phyloP scores from a whole-genome alignment of 2,329 filamentous ascomycete genomes.

The Hypomyces perniciosus region DNA sequence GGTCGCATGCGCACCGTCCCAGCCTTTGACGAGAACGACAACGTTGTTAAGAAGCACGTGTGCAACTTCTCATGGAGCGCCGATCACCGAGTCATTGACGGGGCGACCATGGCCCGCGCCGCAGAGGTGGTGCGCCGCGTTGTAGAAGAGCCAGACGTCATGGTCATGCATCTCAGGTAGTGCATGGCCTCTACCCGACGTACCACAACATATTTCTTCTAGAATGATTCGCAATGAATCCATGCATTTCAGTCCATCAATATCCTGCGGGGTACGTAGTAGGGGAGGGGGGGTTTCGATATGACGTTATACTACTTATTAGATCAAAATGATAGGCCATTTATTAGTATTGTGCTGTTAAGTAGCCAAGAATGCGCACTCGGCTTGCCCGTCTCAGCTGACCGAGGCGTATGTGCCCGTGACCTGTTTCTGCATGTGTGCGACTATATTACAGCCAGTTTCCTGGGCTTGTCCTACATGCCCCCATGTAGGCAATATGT shows the following conservation, averaged over 20 bases:
- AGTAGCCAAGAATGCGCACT: too few relatives aligned
- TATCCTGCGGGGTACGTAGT: too few relatives aligned
- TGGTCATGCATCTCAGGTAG: conserved; percentile 77
- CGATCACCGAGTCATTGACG: conserved; percentile 90
- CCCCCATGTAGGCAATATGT: too few relatives aligned
- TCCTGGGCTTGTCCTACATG: too few relatives aligned
- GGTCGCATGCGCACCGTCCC: conserved; percentile 76
- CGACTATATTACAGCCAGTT: background rate
- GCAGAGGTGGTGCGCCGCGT: conserved; percentile 72
- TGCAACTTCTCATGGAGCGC: conserved; percentile 95
- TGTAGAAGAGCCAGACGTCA: conserved; percentile 78
- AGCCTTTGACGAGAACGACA: conserved; percentile 59
- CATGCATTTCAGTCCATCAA: background rate
- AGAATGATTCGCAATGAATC: background rate
- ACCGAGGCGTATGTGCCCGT: too few relatives aligned
- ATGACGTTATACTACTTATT: too few relatives aligned
- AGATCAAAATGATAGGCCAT: too few relatives aligned
- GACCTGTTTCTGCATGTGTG: background rate
- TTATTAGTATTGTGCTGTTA: too few relatives aligned
- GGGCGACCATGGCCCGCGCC: conserved; percentile 87
- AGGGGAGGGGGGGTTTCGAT: too few relatives aligned
- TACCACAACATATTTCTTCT: too few relatives aligned
- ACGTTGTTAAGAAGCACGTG: conserved; percentile 68
- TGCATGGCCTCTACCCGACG: background rate
- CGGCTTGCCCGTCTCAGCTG: too few relatives aligned